Percentiles rank a stretch among this genome's conserved stretches.
Evolutionary conservation across 768 basidiomycete genomes (phyloP).

Genomic region (Trametes elegans): DNA sequence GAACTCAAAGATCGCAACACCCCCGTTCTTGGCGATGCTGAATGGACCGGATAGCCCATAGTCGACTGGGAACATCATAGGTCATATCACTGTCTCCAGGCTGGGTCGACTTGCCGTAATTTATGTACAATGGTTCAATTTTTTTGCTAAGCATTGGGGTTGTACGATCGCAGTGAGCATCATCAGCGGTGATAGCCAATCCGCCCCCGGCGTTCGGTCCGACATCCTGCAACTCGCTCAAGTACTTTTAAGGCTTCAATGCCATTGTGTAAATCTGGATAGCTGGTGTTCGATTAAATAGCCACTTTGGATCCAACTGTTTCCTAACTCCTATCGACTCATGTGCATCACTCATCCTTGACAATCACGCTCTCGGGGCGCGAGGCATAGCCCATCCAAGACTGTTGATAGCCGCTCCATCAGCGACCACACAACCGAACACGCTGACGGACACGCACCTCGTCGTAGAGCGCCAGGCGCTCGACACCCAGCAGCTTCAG

Average conservation of each 20-base stretch:
- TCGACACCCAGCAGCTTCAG: constrained; percentile 64
- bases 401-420: too few relatives aligned
- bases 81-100: too few relatives aligned
- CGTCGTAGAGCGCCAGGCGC: constrained; percentile 82
- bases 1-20: constrained; percentile 48
- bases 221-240: too few relatives aligned
- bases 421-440: constrained; percentile 1
- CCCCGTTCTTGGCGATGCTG: constrained; percentile 71
- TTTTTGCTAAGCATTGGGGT: too few relatives aligned
- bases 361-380: constrained; percentile 72
- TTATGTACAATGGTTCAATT: too few relatives aligned
- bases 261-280: background rate
- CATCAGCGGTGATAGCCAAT: too few relatives aligned
- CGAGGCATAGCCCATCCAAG: constrained; percentile 93
- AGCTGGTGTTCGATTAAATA: background rate
- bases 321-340: background rate
- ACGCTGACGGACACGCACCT: constrained; percentile 51
- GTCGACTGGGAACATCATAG: background rate
- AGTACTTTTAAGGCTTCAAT: too few relatives aligned
- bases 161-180: too few relatives aligned
- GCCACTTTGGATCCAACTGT: too few relatives aligned
- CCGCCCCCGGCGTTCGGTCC: too few relatives aligned
- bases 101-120: background rate
- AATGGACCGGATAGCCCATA: constrained; percentile 22
- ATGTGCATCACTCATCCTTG: constrained; percentile 33